Percentiles rank a stretch among this genome's conserved stretches.
phyloP scores from a whole-genome alignment of 441 rosid genomes.

The Croton laevigatus region DNA sequence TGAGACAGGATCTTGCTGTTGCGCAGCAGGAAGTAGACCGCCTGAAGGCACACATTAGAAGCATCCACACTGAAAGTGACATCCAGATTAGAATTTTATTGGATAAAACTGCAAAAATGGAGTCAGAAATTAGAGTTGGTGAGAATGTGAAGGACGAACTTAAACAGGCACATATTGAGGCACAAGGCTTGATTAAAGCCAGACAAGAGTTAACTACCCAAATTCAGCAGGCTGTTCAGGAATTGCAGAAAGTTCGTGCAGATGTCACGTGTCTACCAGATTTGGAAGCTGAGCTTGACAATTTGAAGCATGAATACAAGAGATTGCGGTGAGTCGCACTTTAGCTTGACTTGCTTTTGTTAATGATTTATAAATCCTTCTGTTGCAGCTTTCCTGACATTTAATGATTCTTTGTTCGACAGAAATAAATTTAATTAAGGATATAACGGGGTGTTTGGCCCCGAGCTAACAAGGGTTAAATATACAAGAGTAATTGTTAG shows the following conservation, averaged over 20 bases:
- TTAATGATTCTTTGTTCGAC: background rate
- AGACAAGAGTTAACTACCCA: constrained; percentile 53
- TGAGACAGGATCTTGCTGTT: constrained; percentile 54
- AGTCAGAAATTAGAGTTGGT: constrained; percentile 47
- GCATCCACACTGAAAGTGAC: constrained; percentile 69
- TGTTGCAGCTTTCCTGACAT: background rate
- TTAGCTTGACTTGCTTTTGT: background rate
- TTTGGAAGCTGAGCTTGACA: constrained; percentile 55
- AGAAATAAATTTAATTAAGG: background rate
- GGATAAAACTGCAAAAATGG: constrained; percentile 64
- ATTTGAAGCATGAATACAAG: constrained; percentile 57
- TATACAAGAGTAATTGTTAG: no score
- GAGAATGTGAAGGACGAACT: constrained; percentile 65
- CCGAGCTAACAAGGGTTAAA: no score
- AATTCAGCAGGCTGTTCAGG: constrained; percentile 52
- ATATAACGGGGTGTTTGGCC: no score
- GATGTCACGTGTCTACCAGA: constrained; percentile 49
- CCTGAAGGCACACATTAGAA: constrained; percentile 60
- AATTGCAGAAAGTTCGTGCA: constrained; percentile 44
- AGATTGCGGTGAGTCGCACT: constrained; percentile 55
- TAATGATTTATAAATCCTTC: background rate
- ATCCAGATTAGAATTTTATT: constrained; percentile 61
- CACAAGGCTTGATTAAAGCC: constrained; percentile 53
- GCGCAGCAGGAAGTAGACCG: constrained; percentile 56
- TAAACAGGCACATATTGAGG: constrained; percentile 62